A percentile compares a stretch with the other conserved stretches of the same genome.
Evolutionary conservation across 2,329 filamentous ascomycete species (phyloP).

Genomic region (Stemphylium beticola): DNA sequence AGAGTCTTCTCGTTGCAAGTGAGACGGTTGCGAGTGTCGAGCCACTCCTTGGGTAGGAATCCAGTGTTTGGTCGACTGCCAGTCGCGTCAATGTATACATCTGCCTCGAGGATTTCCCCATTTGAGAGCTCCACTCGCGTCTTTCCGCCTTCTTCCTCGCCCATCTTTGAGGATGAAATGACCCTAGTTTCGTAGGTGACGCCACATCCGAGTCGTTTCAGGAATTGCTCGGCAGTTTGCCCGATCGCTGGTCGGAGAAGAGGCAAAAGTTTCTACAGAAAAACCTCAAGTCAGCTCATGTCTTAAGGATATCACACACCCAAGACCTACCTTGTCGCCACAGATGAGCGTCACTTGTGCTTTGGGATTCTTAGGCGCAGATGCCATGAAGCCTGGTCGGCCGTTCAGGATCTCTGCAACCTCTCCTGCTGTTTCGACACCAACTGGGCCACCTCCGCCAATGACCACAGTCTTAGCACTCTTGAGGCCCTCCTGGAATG

Average conservation of each 20-base stretch:
- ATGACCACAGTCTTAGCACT: constrained; percentile 55
- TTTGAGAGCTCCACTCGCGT: constrained; percentile 51
- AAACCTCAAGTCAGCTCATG: too few species aligned
- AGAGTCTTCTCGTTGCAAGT: constrained; percentile 56
- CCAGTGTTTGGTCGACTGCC: constrained; percentile 60
- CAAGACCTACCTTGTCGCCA: constrained; percentile 35
- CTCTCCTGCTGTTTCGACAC: constrained; percentile 59
- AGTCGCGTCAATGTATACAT: constrained; percentile 62
- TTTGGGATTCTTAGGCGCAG: constrained; percentile 48
- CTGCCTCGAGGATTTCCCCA: constrained; percentile 57
- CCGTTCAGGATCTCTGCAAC: constrained; percentile 53
- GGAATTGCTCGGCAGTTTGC: constrained; percentile 54
- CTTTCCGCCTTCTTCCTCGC: constrained; percentile 49
- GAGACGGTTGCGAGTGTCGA: constrained; percentile 58
- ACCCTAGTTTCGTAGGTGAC: constrained; percentile 52
- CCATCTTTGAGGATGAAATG: constrained; percentile 30
- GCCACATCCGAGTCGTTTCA: constrained; percentile 57
- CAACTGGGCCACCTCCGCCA: constrained; percentile 58
- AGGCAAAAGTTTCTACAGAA: constrained; percentile 49
- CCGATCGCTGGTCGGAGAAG: constrained; percentile 52
- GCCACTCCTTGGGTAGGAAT: constrained; percentile 59
- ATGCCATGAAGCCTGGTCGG: constrained; percentile 44
- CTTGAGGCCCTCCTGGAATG: constrained; percentile 46
- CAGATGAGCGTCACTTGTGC: constrained; percentile 55
- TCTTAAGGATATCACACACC: too few species aligned